Percentiles rank a stretch among this genome's conserved stretches.
These are phyloP conservation scores for Daedalea quercina DNA, from an alignment of 768 basidiomycete genomes.

Conservation along the genomic window DNA sequence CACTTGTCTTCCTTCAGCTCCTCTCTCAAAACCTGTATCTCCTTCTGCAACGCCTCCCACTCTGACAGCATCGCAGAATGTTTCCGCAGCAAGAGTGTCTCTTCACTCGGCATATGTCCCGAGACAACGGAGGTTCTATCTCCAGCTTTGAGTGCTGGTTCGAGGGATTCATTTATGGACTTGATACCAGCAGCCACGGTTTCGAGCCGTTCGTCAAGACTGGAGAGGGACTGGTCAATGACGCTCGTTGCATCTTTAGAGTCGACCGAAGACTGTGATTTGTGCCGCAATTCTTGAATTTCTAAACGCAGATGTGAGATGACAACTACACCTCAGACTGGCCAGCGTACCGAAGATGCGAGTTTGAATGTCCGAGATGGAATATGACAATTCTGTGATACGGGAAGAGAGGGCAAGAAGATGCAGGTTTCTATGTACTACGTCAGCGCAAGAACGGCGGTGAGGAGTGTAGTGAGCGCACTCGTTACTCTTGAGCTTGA, in stretches of 20 bases:
- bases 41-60: slow-evolving; percentile 77
- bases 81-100: slow-evolving; percentile 57
- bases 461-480: slow-evolving; percentile 35
- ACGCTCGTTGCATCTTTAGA: slow-evolving; percentile 53
- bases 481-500: slow-evolving; percentile 54
- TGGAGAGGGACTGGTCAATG: slow-evolving; percentile 79
- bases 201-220: slow-evolving; percentile 73
- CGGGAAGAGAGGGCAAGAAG: slow-evolving; percentile 75
- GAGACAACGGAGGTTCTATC: slow-evolving; percentile 10
- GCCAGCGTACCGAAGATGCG: slow-evolving; percentile 72
- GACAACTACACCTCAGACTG: not conserved
- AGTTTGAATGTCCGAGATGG: slow-evolving; percentile 84
- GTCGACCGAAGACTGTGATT: slow-evolving; percentile 60
- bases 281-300: slow-evolving; percentile 90
- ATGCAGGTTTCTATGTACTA: slow-evolving; percentile 55
- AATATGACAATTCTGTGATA: slow-evolving; percentile 82
- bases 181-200: slow-evolving; percentile 67
- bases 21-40: slow-evolving; percentile 76
- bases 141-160: slow-evolving; percentile 45
- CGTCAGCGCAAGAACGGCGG: slow-evolving; percentile 9
- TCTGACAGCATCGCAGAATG: slow-evolving; percentile 66
- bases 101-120: slow-evolving; percentile 27
- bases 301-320: slow-evolving; percentile 37
- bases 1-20: slow-evolving; percentile 97
- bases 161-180: slow-evolving; percentile 56